phyloP scores from a whole-genome alignment of 768 basidiomycete species.

The Suillus brevipes region DNA sequence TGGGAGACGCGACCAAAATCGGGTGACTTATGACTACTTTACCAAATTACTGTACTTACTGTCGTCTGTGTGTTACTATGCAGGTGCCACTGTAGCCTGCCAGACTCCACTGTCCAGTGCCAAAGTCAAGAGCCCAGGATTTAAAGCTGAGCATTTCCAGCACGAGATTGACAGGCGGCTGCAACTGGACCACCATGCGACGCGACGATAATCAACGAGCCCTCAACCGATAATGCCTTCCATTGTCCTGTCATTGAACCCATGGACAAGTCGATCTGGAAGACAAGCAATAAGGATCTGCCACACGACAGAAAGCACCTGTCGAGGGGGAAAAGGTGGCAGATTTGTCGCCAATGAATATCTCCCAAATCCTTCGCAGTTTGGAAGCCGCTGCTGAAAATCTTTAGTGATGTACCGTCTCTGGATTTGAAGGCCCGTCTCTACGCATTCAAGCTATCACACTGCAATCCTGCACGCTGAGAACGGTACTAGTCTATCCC shows the following conservation, averaged over 20 bases:
- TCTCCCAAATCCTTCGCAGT: not conserved
- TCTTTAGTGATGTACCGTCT: not conserved
- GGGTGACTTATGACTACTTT: not conserved
- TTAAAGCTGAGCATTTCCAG: not conserved
- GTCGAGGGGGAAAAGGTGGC: not conserved
- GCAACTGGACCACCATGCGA: too few species aligned
- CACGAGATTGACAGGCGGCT: not conserved
- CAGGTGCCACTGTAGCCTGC: not conserved
- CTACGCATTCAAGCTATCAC: not conserved
- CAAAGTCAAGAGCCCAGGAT: not conserved
- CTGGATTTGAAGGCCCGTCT: not conserved
- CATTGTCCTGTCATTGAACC: not conserved
- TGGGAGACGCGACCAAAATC: constrained; percentile 40
- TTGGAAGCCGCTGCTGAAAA: not conserved
- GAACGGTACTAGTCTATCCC: not conserved
- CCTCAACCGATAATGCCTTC: not conserved
- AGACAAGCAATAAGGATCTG: not conserved
- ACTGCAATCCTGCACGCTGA: not conserved
- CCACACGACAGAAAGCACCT: not conserved
- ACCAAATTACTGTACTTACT: not conserved
- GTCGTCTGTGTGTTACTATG: not conserved
- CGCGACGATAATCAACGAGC: not conserved
- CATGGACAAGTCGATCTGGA: not conserved
- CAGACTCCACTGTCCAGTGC: not conserved
- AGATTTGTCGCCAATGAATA: not conserved